Conservation (phyloP, 1,139 yeast genomes). For the Zygosaccharomyces pseudobailii region DNA sequence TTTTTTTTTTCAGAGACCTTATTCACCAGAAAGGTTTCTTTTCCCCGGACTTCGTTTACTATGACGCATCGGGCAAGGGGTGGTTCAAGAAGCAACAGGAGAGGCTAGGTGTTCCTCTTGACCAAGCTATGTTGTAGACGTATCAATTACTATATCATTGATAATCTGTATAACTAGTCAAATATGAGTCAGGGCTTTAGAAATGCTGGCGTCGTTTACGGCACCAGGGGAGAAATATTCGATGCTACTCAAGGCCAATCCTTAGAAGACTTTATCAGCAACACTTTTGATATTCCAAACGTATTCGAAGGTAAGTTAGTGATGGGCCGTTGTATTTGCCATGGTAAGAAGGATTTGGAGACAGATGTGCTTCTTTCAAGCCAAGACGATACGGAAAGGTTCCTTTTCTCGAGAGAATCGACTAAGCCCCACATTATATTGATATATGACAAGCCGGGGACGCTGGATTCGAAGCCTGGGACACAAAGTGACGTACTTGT, state of each 20-base stretch:
- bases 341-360: slow-evolving; percentile 13
- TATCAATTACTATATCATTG: too few species aligned
- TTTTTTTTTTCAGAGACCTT: not conserved
- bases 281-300: slow-evolving; percentile 8
- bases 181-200: not conserved
- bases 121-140: too few species aligned
- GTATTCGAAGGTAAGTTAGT: slow-evolving; percentile 11
- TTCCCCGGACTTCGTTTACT: slow-evolving; percentile 1
- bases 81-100: not conserved
- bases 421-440: slow-evolving; percentile 13
- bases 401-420: slow-evolving; percentile 8
- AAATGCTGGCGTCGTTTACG: slow-evolving; percentile 12
- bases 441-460: slow-evolving; percentile 9
- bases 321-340: slow-evolving; percentile 15
- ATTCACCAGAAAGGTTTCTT: not conserved
- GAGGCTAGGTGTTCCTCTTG: not conserved
- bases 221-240: slow-evolving; percentile 11
- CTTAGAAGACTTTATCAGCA: slow-evolving; percentile 7
- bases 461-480: not conserved
- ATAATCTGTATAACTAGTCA: not conserved
- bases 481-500: slow-evolving; percentile 6
- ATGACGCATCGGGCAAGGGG: not conserved
- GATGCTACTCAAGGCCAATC: slow-evolving; percentile 4
- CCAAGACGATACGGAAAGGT: slow-evolving; percentile 7
- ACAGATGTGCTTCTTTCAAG: slow-evolving; percentile 9